Percentiles rank a stretch among this genome's conserved stretches.
Conservation (phyloP, 495 filamentous ascomycete genomes). For the Hyaloscypha hepaticicola region DNA sequence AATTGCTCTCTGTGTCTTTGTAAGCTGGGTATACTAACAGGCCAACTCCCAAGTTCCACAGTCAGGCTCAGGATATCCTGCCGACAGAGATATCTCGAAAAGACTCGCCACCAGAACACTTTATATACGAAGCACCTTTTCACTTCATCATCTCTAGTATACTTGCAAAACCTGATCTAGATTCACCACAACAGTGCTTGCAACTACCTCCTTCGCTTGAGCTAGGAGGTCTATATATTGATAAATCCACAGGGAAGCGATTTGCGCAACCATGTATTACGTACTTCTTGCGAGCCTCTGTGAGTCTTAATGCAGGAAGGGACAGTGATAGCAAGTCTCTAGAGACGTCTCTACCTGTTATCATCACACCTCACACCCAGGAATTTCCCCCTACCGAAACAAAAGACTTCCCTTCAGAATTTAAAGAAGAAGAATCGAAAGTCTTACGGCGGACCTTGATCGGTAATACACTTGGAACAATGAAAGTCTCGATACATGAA, state of each 20-base stretch:
- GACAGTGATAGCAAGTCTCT: neutral
- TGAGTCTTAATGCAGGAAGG: neutral
- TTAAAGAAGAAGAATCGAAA: conserved; percentile 12
- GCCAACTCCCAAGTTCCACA: conserved; percentile 1
- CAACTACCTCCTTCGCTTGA: conserved; percentile 6
- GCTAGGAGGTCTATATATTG: neutral
- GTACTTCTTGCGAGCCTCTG: conserved; percentile 6
- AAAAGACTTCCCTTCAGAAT: conserved; percentile 7
- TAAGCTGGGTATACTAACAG: neutral
- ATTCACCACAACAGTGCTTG: conserved; percentile 8
- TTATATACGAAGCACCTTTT: conserved; percentile 3
- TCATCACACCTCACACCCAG: conserved; percentile 3
- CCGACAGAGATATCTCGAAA: neutral
- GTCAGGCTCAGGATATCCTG: conserved; percentile 1
- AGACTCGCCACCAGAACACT: neutral
- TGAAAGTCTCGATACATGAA: conserved; percentile 8
- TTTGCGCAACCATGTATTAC: conserved; percentile 8
- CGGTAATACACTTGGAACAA: neutral
- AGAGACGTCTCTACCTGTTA: neutral
- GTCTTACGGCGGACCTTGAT: neutral
- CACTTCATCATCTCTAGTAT: conserved; percentile 7
- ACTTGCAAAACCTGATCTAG: neutral
- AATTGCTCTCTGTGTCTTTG: neutral
- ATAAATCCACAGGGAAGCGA: neutral
- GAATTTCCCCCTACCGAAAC: conserved; percentile 14